Evolutionary conservation across 164 flowering plant species (phyloP).

Genomic region (Aristolochia fimbriata): DNA sequence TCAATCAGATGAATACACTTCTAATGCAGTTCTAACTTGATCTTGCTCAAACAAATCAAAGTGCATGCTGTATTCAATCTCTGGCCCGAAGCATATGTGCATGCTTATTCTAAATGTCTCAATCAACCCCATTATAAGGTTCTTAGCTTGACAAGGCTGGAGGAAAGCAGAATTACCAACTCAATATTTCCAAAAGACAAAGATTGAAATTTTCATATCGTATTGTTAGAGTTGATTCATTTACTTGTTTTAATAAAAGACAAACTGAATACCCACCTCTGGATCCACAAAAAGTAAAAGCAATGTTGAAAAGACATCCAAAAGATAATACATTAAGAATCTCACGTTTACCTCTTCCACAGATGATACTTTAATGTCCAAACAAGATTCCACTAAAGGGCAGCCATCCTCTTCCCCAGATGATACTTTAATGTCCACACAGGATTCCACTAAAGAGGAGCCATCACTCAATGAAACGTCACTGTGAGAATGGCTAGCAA

Average conservation of each 20-base stretch:
- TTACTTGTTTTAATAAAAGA: background rate
- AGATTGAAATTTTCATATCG: too few species aligned
- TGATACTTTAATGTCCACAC: constrained; percentile 4
- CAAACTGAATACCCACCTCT: background rate
- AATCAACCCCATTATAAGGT: too few species aligned
- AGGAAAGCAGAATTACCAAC: too few species aligned
- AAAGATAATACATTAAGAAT: background rate
- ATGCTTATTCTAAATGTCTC: too few species aligned
- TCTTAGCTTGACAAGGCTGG: too few species aligned
- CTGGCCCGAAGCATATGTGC: too few species aligned
- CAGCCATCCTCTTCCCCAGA: constrained; percentile 9
- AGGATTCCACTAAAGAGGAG: constrained; percentile 1
- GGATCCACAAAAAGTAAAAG: background rate
- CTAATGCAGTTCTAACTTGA: background rate
- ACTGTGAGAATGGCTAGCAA: constrained; percentile 12
- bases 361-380: constrained; percentile 3
- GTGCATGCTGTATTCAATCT: too few species aligned
- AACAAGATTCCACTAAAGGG: constrained; percentile 1
- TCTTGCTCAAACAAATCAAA: too few species aligned
- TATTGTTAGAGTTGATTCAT: too few species aligned
- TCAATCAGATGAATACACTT: background rate
- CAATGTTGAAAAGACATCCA: background rate
- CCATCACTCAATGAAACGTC: constrained; percentile 7
- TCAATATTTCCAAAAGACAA: too few species aligned
- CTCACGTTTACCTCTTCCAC: constrained; percentile 11